Evolutionary conservation across 345 rosid species (phyloP), one percentile per base, ranked within the genome.

Genomic region (Ceriops decandra): DNA sequence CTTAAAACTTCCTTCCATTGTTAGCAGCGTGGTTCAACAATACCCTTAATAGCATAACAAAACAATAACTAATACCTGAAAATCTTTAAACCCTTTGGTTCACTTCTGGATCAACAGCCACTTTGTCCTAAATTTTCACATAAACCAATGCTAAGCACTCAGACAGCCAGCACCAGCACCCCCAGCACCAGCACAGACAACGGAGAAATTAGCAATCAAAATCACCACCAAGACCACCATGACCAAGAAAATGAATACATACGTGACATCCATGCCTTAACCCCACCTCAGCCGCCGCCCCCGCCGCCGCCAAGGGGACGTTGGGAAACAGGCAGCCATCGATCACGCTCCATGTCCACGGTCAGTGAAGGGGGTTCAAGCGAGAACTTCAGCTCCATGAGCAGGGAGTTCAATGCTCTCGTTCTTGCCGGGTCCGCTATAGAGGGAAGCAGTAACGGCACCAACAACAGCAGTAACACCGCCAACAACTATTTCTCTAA

Each of bases 351-450:
- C 60, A 47, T 82, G 27, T 76, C 90, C 30, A 22, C 73, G 63
- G 75, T 87, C 19, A 66, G 88, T 31, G 93, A 79, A 69, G 83
- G 72, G 7, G 77, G 78, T 31, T 62, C 87, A 11, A 80, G 82
- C 42, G 99, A 91, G 80, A 91, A 91, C 76, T 95, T 95, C 81
- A 88, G 96, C 47, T 80, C 86, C 85, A 87, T 95, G 69, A 91
- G 99, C 71, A 77, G 95, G 66, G 99, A 95, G 33, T 95, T 95
- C 85, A 95, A 82, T 84, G 97, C 97, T 51, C 77, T 95, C n/a
- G 99, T 95, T 46, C 74, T 95, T 33, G 96, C 97, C 1, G 96
- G 96, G 6, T 86, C 97, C 1, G 72, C 91, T 31, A 58, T 73
- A 46, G 72, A 63, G 51, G 36, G 16, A 13, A 82, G 75, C 35